Percentiles rank a stretch among this genome's conserved stretches.
These are phyloP conservation scores for Protostelium mycophagum DNA, from an alignment of 78 protist species.

Conservation along the genomic window DNA sequence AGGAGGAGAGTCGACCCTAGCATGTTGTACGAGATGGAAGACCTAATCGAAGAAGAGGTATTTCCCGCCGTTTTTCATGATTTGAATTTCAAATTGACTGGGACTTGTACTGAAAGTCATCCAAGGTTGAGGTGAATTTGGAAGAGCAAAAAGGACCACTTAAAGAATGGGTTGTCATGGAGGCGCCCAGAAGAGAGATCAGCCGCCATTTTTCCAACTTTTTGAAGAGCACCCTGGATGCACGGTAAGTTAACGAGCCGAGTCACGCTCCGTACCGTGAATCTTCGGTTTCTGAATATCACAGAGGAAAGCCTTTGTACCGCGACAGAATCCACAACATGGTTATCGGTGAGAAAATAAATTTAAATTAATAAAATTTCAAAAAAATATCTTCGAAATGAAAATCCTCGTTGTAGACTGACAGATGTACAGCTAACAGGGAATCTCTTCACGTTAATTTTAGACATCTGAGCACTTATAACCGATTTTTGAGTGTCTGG, in stretches of 20 bases:
- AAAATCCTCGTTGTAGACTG: not conserved
- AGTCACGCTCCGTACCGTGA: no score
- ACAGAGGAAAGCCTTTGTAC: not conserved
- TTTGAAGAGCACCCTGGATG: slow-evolving; percentile 3
- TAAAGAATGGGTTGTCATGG: slow-evolving; percentile 52
- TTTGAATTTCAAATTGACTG: not conserved
- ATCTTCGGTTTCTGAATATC: no score
- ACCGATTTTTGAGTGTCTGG: slow-evolving; percentile 66
- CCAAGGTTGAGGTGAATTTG: slow-evolving; percentile 21
- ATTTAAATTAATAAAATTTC: not conserved
- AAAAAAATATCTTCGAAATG: not conserved
- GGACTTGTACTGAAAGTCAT: not conserved
- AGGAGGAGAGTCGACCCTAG: not conserved
- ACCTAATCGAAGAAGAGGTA: not conserved
- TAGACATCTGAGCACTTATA: slow-evolving; percentile 13
- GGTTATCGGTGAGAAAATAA: slow-evolving; percentile 9
- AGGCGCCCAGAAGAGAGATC: slow-evolving; percentile 46
- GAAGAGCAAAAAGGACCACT: slow-evolving; percentile 61
- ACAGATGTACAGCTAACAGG: slow-evolving; percentile 11
- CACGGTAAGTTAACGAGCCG: no score
- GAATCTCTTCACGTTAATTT: slow-evolving; percentile 62
- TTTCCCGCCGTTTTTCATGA: not conserved
- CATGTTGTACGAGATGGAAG: not conserved
- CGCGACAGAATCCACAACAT: slow-evolving; percentile 31
- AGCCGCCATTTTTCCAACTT: slow-evolving; percentile 8